Evolutionary conservation across 306 rosid species (phyloP), one percentile per base, ranked within the genome.

Genomic region (Urtica urens): DNA sequence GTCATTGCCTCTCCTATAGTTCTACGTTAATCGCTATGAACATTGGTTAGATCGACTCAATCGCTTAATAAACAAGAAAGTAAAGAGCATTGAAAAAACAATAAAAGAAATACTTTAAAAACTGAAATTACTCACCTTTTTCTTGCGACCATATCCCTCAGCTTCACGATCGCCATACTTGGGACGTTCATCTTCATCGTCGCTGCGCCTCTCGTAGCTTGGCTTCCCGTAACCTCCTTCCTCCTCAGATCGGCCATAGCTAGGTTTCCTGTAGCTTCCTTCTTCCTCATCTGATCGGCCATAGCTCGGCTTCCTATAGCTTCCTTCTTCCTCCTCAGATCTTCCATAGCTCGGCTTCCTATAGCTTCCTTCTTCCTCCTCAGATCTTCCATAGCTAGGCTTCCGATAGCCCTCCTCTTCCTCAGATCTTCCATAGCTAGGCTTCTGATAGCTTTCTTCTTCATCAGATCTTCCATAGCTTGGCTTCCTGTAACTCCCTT

Each of bases 91-190:
- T 7, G 10, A 4, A 33, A 19, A 35, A 19, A 5, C 38, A 10
- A 17, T 48, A 3, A 38, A 66, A 33, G 28, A 53, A n/a, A n/a
- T n/a, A n/a, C n/a, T n/a, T n/a, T n/a, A n/a, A n/a, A 11, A 16
- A 20, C 35, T 46, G 23, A 4, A 35, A 35, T 10, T 47, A 50
- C 95, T 88, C 66, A 83, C 95, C 53, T 77, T 57, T 81, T 90
- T 79, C 78, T 84, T 81, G 33, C 87, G 93, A 15, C 77, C 78
- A 61, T 76, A 66, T 53, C 79, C 60, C 49, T 76, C 60, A 35
- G 72, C 85, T 46, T 70, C 81, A 13, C 76, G 71, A 45, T 70
- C 44, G 6, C 78, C 79, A 46, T 62, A 56, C 44, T 62, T 53
- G 16, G 66, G 66, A 26, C 53, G 63, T 5, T 58, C 56, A 4